Base-by-base conservation (phyloP, 441 rosid species). In the Breynia disticha region DNA sequence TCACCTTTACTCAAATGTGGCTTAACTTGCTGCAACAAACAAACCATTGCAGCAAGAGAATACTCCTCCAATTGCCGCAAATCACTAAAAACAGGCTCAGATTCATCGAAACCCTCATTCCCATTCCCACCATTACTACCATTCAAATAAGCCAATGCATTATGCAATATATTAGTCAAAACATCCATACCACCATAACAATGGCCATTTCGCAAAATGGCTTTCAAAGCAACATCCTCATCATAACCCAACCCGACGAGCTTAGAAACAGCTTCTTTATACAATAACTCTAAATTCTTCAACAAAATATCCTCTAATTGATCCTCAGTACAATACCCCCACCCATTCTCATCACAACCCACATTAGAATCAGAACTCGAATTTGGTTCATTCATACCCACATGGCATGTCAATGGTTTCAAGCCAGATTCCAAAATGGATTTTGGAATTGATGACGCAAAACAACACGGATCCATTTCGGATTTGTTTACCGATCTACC, bases 161-260 rank as follows among this genome's bases (percentile, higher is more conserved):
- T 87, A 60, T 85, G 80, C 68, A 91, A 48, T 19, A 88, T 82
- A 65, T 84, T 91, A 7, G 87, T 78, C 66, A 84, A 66, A 50
- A 82, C 89, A 79, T 88, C 98, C 95, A 72, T 80, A 24, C 79
- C 95, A 38, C 98, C 95, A 65, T 80, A 86, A 57, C 91, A 82
- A 58, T 80, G 79, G 17, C 98, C 94, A 55, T 80, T 79, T 12
- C 80, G 74, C 77, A 88, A 67, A 17, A 86, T 67, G 11, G 91
- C 95, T 67, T 72, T 77, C 17, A 84, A 70, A 1, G 94, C 90
- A 46, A 69, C 79, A 51, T 80, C 95, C 60, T 78, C 89, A 54
- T 72, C 86, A 54, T 87, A 86, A 39, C 95, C 97, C 59, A 80
- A 68, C 0, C 64, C 63, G 59, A 79, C 73, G 54, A 91, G 84